Conservation (phyloP, 768 basidiomycete species). For the Mycena filopes region DNA sequence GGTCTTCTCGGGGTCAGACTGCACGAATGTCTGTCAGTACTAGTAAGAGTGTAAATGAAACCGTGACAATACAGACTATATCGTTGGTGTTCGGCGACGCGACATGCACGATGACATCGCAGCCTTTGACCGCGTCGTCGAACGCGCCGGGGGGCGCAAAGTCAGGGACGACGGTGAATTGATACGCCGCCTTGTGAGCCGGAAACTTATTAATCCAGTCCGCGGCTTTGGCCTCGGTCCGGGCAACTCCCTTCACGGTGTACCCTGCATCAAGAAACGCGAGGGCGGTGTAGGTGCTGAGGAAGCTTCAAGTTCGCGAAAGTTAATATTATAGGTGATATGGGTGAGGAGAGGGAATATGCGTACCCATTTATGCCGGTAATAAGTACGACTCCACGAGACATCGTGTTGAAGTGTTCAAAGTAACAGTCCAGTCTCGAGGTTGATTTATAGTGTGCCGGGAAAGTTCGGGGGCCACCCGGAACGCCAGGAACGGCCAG, state of each 20-base stretch:
- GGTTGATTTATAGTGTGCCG: too few relatives aligned
- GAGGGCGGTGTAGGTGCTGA: slow-evolving; percentile 44
- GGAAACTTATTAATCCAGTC: slow-evolving; percentile 50
- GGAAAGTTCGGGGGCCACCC: too few relatives aligned
- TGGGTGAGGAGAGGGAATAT: too few relatives aligned
- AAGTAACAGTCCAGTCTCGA: too few relatives aligned
- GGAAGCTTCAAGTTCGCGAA: slow-evolving; percentile 36
- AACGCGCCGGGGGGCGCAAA: slow-evolving; percentile 50
- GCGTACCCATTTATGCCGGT: slow-evolving; percentile 29
- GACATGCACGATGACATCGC: slow-evolving; percentile 52
- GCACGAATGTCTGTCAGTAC: neutral
- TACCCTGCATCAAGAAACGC: slow-evolving; percentile 48
- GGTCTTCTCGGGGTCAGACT: slow-evolving; percentile 16
- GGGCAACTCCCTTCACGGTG: slow-evolving; percentile 50
- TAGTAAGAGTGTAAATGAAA: neutral
- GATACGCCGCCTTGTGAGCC: slow-evolving; percentile 41
- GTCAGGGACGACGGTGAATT: slow-evolving; percentile 56
- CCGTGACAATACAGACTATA: slow-evolving; percentile 19
- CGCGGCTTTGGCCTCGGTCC: slow-evolving; percentile 52
- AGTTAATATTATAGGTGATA: too few relatives aligned
- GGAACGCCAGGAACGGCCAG: too few relatives aligned
- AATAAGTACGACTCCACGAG: slow-evolving; percentile 19
- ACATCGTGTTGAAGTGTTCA: too few relatives aligned
- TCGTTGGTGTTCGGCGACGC: slow-evolving; percentile 37
- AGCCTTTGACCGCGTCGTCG: slow-evolving; percentile 57